These are phyloP conservation scores for Colletotrichum sublineola DNA, from an alignment of 2,329 filamentous ascomycete species.

Conservation along the genomic window DNA sequence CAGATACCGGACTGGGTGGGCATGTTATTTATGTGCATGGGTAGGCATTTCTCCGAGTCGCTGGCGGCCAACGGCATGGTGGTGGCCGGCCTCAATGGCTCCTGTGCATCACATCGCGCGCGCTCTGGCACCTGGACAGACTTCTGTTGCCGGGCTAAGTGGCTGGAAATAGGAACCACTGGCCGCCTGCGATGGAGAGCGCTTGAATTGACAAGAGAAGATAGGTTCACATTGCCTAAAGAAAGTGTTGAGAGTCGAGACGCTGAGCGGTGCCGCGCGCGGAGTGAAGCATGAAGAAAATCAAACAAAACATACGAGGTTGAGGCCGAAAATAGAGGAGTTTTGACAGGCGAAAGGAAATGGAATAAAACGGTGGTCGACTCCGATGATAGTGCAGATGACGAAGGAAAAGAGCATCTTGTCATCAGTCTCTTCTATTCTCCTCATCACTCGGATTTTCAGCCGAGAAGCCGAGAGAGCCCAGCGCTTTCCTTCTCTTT, in stretches of 20 bases:
- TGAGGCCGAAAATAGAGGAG: conserved; percentile 25
- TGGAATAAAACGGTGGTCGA: conserved; percentile 11
- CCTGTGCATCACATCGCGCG: conserved; percentile 41
- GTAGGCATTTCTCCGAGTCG: conserved; percentile 27
- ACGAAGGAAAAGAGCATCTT: neutral
- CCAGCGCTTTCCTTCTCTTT: conserved; percentile 22
- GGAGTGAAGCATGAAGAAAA: conserved; percentile 34
- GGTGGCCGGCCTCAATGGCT: conserved; percentile 16
- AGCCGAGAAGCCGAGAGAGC: conserved; percentile 24
- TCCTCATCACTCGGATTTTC: conserved; percentile 2
- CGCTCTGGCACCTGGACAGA: conserved; percentile 30
- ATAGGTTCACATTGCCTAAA: conserved; percentile 33
- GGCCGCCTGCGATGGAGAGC: conserved; percentile 28
- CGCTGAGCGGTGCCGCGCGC: conserved; percentile 38
- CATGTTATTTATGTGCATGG: conserved; percentile 24
- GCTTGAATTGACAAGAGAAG: conserved; percentile 29
- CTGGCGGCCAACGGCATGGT: conserved; percentile 28
- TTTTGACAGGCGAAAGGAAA: neutral
- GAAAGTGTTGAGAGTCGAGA: conserved; percentile 34
- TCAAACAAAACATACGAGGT: conserved; percentile 2
- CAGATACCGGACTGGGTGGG: neutral
- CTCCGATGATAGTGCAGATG: neutral
- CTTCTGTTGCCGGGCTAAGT: conserved; percentile 14
- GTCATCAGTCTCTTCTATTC: conserved; percentile 1
- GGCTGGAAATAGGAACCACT: conserved; percentile 16